phyloP scores from a whole-genome alignment of 768 basidiomycete genomes.

The Pleurotus citrinopileatus region DNA sequence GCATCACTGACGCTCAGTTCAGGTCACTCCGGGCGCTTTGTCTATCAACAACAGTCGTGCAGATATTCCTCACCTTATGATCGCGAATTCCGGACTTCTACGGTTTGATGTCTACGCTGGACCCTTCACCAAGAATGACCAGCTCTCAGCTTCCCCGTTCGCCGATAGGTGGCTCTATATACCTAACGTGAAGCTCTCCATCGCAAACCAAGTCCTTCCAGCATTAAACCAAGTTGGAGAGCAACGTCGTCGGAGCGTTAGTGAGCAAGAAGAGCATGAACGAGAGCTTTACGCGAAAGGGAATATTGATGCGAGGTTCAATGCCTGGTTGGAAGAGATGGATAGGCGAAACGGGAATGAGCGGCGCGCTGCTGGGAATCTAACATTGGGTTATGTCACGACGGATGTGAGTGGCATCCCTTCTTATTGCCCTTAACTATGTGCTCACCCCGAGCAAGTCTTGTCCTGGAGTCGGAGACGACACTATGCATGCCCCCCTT shows the following conservation, averaged over 20 bases:
- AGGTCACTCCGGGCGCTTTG: conserved; percentile 57
- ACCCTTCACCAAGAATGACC: conserved; percentile 76
- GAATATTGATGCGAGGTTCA: conserved; percentile 47
- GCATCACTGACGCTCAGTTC: conserved; percentile 13
- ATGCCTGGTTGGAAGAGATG: conserved; percentile 60
- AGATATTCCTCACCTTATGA: conserved; percentile 57
- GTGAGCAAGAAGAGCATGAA: conserved; percentile 30
- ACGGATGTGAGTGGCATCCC: conserved; percentile 42
- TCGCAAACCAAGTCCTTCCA: conserved; percentile 53
- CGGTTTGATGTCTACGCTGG: conserved; percentile 68
- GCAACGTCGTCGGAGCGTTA: conserved; percentile 30
- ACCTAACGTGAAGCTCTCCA: conserved; percentile 43
- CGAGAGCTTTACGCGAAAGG: conserved; percentile 42
- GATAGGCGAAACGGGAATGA: conserved; percentile 31
- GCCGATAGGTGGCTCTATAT: conserved; percentile 62
- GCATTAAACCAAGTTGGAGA: conserved; percentile 46
- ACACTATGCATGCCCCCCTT: conserved; percentile 59
- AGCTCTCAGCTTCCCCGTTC: conserved; percentile 72
- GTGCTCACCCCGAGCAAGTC: conserved; percentile 29
- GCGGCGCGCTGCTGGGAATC: conserved; percentile 31
- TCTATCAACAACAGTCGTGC: conserved; percentile 61
- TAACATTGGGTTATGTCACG: conserved; percentile 79
- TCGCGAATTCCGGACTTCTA: conserved; percentile 58
- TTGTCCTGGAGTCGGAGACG: conserved; percentile 76
- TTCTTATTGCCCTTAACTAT: not conserved